Percentiles rank a stretch among this genome's conserved stretches.
phyloP scores from a whole-genome alignment of 768 basidiomycete genomes.

The Leccinum boreale region DNA sequence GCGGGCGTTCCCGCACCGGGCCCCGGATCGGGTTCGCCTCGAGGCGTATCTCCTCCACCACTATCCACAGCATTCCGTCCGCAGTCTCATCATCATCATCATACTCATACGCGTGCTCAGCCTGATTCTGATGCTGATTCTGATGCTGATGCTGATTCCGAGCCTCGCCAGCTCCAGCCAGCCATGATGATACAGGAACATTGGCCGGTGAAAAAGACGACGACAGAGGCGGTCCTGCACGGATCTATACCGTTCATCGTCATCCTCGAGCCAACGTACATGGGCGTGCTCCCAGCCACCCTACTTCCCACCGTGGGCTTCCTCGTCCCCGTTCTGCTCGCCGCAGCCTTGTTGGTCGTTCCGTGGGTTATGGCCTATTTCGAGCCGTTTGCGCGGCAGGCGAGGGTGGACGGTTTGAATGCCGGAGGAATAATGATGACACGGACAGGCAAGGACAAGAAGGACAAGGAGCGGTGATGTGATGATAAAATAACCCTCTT shows the following conservation, averaged over 20 bases:
- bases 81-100: background rate
- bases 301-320: constrained; percentile 35
- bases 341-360: constrained; percentile 19
- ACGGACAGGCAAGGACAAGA: constrained; percentile 11
- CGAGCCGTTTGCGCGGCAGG: constrained; percentile 21
- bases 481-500: background rate
- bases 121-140: background rate
- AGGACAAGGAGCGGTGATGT: constrained; percentile 21
- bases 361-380: constrained; percentile 19
- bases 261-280: constrained; percentile 54
- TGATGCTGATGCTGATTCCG: background rate
- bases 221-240: background rate
- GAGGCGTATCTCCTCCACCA: background rate
- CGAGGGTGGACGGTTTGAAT: constrained; percentile 20
- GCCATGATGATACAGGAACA: background rate
- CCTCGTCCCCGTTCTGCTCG: constrained; percentile 28
- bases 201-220: background rate
- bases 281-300: constrained; percentile 58
- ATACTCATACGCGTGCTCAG: background rate
- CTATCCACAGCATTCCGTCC: background rate
- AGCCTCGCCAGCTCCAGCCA: background rate
- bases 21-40: constrained; percentile 7
- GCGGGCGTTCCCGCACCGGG: constrained; percentile 49
- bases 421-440: background rate
- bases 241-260: constrained; percentile 46